Evolutionary conservation across 129 eudicot genomes (phyloP).

Genomic region (Ambrosia trifida): DNA sequence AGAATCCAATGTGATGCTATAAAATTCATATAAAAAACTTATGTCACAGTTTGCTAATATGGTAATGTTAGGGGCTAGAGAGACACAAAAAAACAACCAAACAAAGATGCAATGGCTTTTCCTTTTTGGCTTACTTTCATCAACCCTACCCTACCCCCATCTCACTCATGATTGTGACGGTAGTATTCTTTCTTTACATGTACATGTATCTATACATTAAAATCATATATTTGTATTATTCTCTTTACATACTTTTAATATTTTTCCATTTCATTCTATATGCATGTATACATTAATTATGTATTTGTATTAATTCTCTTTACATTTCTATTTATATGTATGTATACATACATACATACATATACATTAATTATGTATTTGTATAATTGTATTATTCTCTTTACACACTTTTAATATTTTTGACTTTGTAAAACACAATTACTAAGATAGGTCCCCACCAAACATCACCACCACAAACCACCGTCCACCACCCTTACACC

Average conservation of each 20-base stretch:
- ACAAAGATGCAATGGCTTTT: slow-evolving; percentile 19
- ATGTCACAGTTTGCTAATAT: not conserved
- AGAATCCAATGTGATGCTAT: too few species aligned
- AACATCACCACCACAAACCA: slow-evolving; percentile 25
- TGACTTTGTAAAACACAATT: slow-evolving; percentile 28
- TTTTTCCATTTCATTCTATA: not conserved
- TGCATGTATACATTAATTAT: too few species aligned
- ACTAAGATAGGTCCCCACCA: slow-evolving; percentile 30
- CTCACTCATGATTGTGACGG: slow-evolving; percentile 24
- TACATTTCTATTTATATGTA: too few species aligned
- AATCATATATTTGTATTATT: not conserved
- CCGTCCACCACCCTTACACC: slow-evolving; percentile 22
- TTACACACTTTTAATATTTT: slow-evolving; percentile 25
- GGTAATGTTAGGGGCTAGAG: slow-evolving; percentile 7
- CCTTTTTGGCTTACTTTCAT: slow-evolving; percentile 24
- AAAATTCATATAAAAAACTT: not conserved
- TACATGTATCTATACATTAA: too few species aligned
- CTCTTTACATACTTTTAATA: not conserved
- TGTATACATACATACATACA: too few species aligned
- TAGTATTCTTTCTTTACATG: slow-evolving; percentile 23
- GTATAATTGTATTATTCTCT: not conserved
- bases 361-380: slow-evolving; percentile 5
- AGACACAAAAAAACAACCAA: not conserved
- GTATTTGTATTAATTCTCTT: not conserved
- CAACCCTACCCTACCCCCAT: slow-evolving; percentile 27